Evolutionary conservation across 805 yeast genomes (phyloP).

Genomic region (Henningerozyma blattae): DNA sequence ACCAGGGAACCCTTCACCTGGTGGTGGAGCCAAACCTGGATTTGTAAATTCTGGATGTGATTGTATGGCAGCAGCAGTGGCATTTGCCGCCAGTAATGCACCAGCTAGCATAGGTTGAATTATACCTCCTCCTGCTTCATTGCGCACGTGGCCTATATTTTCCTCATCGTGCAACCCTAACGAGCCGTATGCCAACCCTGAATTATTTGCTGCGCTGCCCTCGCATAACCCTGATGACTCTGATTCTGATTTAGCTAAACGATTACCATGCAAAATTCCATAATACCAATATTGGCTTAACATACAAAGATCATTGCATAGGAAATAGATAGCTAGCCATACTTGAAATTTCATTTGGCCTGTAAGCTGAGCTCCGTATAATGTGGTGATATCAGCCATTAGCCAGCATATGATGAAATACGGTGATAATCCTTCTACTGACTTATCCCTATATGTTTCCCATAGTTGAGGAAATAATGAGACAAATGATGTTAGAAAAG

Average conservation of each 20-base stretch:
- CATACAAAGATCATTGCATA: conserved; percentile 57
- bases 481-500: conserved; percentile 32
- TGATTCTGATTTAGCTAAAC: conserved; percentile 10
- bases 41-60: no score
- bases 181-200: conserved; percentile 1
- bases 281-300: conserved; percentile 66
- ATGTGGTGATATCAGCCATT: conserved; percentile 35
- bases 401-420: conserved; percentile 36
- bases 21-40: background rate
- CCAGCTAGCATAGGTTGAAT: background rate
- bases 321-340: conserved; percentile 58
- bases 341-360: conserved; percentile 74
- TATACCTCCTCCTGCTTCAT: no score
- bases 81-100: background rate
- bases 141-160: no score
- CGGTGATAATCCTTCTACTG: conserved; percentile 51
- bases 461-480: conserved; percentile 46
- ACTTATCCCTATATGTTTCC: conserved; percentile 43
- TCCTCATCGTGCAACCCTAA: no score
- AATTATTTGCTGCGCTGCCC: background rate
- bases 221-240: background rate
- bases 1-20: conserved; percentile 3
- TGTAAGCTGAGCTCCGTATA: conserved; percentile 65
- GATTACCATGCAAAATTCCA: conserved; percentile 24
- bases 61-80: no score